Evolutionary conservation across 345 rosid genomes (phyloP).

Genomic region (Chamaenerion angustifolium): DNA sequence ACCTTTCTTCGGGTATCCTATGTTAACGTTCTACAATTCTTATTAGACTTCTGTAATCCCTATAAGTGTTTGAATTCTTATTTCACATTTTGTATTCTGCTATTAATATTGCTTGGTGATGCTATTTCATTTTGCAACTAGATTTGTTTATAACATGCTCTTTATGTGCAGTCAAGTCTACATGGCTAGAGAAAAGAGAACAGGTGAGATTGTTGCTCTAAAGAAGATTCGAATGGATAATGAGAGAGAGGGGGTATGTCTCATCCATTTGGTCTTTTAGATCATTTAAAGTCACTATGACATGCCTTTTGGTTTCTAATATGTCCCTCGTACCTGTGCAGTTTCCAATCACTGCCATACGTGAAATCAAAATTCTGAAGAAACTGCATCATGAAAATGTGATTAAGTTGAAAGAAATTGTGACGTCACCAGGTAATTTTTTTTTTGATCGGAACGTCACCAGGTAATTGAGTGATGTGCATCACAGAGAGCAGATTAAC

Average conservation of each 20-base stretch:
- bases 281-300: background rate
- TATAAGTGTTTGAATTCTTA: too few relatives aligned
- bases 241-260: constrained; percentile 87
- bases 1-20: too few relatives aligned
- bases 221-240: constrained; percentile 97
- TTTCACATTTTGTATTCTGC: background rate
- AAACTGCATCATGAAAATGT: constrained; percentile 64
- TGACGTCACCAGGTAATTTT: constrained; percentile 58
- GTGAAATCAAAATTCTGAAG: constrained; percentile 70
- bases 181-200: constrained; percentile 82
- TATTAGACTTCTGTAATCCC: too few relatives aligned
- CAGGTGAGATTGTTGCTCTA: constrained; percentile 88
- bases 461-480: constrained; percentile 21
- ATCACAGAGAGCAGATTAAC: background rate
- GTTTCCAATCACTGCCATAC: constrained; percentile 75
- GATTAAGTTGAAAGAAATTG: constrained; percentile 60
- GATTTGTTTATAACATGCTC: constrained; percentile 1
- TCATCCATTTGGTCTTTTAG: background rate
- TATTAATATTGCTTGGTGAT: background rate
- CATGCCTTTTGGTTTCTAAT: constrained; percentile 1
- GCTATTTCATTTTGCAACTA: background rate
- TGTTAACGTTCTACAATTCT: too few relatives aligned
- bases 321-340: constrained; percentile 10
- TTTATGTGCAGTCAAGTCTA: constrained; percentile 67
- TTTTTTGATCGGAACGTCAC: too few relatives aligned